Conservation (phyloP, 805 yeast genomes). For the Myxozyma vanderwaltii region DNA sequence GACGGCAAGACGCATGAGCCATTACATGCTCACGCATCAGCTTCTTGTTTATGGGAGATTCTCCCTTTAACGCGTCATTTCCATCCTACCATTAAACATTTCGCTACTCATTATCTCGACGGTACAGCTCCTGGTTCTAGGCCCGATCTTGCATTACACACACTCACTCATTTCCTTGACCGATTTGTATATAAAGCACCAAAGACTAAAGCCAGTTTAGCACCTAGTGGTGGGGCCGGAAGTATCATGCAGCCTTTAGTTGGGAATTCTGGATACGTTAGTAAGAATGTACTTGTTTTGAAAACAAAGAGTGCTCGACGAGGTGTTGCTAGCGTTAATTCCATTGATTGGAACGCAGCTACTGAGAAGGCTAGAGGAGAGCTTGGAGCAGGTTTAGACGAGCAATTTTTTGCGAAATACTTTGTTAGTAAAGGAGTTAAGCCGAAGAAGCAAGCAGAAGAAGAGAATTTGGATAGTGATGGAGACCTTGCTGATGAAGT, state of each 20-base stretch:
- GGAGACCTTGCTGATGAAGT: conserved; percentile 52
- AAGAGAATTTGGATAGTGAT: conserved; percentile 40
- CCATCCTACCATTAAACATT: conserved; percentile 88
- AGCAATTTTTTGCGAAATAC: conserved; percentile 57
- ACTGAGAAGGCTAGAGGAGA: conserved; percentile 54
- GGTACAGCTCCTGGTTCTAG: conserved; percentile 52
- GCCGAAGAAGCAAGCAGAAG: conserved; percentile 40
- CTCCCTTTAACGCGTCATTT: conserved; percentile 72
- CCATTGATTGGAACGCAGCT: conserved; percentile 77
- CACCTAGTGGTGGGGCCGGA: conserved; percentile 52
- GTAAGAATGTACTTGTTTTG: conserved; percentile 40
- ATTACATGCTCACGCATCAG: conserved; percentile 80
- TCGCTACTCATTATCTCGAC: conserved; percentile 66
- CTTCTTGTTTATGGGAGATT: conserved; percentile 85
- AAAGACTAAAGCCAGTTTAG: conserved; percentile 55
- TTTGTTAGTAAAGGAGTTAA: conserved; percentile 40
- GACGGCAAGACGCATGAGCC: conserved; percentile 94
- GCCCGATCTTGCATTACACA: conserved; percentile 88
- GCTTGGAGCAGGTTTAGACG: conserved; percentile 43
- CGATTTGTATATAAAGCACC: conserved; percentile 94
- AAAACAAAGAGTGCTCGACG: conserved; percentile 50
- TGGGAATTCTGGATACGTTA: conserved; percentile 27
- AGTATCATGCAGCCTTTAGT: conserved; percentile 98
- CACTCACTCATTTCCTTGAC: conserved; percentile 88
- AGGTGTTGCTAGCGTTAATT: conserved; percentile 70